Base-by-base conservation (phyloP, 768 basidiomycete genomes). In the Amylocystis lapponica region DNA sequence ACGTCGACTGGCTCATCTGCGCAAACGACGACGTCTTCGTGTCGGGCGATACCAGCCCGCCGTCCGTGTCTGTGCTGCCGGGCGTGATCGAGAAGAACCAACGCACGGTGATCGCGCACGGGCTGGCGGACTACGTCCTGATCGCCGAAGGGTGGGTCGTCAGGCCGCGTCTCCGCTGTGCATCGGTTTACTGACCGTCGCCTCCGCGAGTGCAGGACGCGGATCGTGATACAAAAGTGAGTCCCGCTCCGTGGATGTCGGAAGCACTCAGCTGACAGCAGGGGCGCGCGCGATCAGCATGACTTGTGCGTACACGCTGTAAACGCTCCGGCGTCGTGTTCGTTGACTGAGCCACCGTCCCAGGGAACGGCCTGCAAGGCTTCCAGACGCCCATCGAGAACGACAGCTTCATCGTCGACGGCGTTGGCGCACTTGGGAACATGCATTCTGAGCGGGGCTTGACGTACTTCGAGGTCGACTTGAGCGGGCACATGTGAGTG, bases 51-150 rank as follows among this genome's bases (percentile, higher is more conserved):
- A 56, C 45, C 9, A 85, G 82, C 47, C 83, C 83, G 0, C 70
- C 83, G 7, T 72, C 75, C 0, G 69, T 86, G 39, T 76, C 69
- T 5, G 82, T 86, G 1, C 67, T 88, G 3, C 83, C 86, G 5
- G 79, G 68, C 48, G 83, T 85, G 41, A 87, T 89, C 41, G 82
- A 86, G 62, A 86, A 84, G 69, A 86, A 69, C 58, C 65, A 75
- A 41, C 68, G 83, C 39, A 74, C 69, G 2, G 81, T 87, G 12
- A 80, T 88, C 41, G 69, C 78, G 4, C 85, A 89, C 39, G 86
- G 86, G 0, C 66, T 86, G 38, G 81, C 76, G 0, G 86, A 89
- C 60, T 88, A 77, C 53, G 70, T 83, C 44, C 65, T 84, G 26
- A 85, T 88, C 38, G 76, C 84, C 9, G 80, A 86, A 48, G 86